Conservation (phyloP, 2,329 filamentous ascomycete species). For the Fusarium globosum region DNA sequence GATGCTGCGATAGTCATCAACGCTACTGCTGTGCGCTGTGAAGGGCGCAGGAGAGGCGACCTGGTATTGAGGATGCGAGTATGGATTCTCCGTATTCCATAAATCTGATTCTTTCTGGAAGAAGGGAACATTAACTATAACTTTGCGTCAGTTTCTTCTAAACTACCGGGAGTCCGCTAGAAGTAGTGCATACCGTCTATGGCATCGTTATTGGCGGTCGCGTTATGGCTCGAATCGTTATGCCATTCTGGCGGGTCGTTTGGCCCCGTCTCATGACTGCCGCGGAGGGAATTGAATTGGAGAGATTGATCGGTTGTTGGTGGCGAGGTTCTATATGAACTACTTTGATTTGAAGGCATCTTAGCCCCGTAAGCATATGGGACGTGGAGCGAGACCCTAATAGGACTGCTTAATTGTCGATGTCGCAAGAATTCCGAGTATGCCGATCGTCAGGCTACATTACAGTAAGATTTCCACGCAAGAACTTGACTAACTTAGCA, state of each 20-base stretch:
- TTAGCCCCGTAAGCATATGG: not conserved
- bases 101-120: conserved; percentile 64
- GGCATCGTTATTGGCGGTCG: not conserved
- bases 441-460: not conserved
- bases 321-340: not conserved
- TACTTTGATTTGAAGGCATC: not conserved
- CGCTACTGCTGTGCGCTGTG: too few relatives aligned
- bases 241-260: not conserved
- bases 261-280: not conserved
- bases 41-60: conserved; percentile 49
- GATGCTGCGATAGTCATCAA: too few relatives aligned
- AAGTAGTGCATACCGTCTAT: not conserved
- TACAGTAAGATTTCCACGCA: too few relatives aligned
- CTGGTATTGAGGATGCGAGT: conserved; percentile 32
- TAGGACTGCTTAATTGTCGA: not conserved
- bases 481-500: too few relatives aligned
- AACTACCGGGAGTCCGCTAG: not conserved
- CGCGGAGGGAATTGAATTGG: not conserved
- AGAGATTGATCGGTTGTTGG: not conserved
- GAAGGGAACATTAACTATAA: conserved; percentile 64
- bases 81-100: conserved; percentile 58
- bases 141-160: not conserved
- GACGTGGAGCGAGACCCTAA: not conserved
- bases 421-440: not conserved
- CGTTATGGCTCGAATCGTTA: not conserved